Evolutionary conservation across 169 alveolate species (phyloP).

Genomic region (Fabrea salina): DNA sequence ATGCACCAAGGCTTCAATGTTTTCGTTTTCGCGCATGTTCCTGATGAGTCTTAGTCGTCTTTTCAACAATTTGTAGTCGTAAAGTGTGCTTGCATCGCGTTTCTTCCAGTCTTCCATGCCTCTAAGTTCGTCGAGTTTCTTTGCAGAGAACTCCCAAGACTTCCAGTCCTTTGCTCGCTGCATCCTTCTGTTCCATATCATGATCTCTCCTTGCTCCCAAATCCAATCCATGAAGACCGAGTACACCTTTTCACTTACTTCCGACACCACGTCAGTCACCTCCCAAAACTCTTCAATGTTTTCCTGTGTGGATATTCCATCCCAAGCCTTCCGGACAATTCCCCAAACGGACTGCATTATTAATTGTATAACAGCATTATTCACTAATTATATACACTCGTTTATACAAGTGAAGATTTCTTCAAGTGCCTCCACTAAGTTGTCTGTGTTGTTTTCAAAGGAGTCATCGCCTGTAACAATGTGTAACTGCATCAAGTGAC

Average conservation of each 20-base stretch:
- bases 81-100: conserved; percentile 13
- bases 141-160: not conserved
- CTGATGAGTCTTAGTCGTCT: conserved; percentile 28
- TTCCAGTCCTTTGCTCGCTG: conserved; percentile 13
- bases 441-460: no score
- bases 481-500: no score
- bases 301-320: not conserved
- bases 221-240: not conserved
- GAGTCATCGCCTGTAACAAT: no score
- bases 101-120: conserved; percentile 22
- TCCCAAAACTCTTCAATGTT: conserved; percentile 19
- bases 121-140: conserved; percentile 1
- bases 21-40: conserved; percentile 33
- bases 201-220: conserved; percentile 23
- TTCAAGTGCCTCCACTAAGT: no score
- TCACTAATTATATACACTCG: no score
- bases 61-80: not conserved
- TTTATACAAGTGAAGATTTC: no score
- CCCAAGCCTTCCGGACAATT: conserved; percentile 2
- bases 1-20: conserved; percentile 39
- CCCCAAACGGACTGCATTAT: no score
- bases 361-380: no score
- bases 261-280: not conserved
- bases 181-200: not conserved
- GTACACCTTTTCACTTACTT: not conserved